Conservation (phyloP, 169 alveolate genomes). For the Theileria luwenshuni region DNA sequence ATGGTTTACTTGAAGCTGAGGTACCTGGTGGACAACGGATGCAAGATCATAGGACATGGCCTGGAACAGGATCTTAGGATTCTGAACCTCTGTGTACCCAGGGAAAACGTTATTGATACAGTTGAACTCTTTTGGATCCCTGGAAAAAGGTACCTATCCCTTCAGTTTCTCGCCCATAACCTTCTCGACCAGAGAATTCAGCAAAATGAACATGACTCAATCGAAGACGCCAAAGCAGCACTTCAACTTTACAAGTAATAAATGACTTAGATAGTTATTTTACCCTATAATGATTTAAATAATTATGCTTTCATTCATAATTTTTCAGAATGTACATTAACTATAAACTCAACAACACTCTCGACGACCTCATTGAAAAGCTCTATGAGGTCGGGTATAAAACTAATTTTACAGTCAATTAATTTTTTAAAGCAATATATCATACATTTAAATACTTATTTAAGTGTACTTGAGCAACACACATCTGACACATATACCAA, state of each 20-base stretch:
- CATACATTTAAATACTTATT: no score
- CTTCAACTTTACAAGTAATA: conserved; percentile 71
- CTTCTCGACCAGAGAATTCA: conserved; percentile 72
- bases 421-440: background rate
- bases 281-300: background rate
- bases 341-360: conserved; percentile 34
- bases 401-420: conserved; percentile 67
- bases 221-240: conserved; percentile 82
- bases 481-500: no score
- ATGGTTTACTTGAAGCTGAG: conserved; percentile 73
- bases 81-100: conserved; percentile 80
- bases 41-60: conserved; percentile 82
- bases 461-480: no score
- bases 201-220: conserved; percentile 76
- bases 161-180: conserved; percentile 76
- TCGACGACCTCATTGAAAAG: conserved; percentile 39
- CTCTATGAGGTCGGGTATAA: conserved; percentile 71
- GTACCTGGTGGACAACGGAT: conserved; percentile 76
- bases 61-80: conserved; percentile 78
- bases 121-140: conserved; percentile 79
- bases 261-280: background rate
- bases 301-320: background rate
- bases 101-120: conserved; percentile 74
- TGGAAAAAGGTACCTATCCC: conserved; percentile 76
- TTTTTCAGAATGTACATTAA: conserved; percentile 56